phyloP scores from a whole-genome alignment of 768 basidiomycete genomes.

The Imleria badia region DNA sequence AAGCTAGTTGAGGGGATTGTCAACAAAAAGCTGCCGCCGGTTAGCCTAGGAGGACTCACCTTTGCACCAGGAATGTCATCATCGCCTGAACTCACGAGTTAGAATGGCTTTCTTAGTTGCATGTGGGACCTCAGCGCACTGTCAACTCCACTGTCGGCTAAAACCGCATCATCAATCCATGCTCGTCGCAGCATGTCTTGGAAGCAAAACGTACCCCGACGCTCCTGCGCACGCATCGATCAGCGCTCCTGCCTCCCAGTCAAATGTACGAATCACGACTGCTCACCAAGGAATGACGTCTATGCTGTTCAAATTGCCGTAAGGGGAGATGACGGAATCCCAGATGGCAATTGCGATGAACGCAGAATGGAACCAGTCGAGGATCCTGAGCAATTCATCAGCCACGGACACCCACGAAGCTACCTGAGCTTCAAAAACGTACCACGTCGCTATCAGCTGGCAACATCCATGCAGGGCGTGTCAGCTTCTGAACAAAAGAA shows the following conservation, averaged over 20 bases:
- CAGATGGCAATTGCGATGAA: constrained; percentile 23
- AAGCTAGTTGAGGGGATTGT: constrained; percentile 13
- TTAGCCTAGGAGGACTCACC: not conserved
- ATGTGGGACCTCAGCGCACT: constrained; percentile 5
- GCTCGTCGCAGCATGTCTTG: not conserved
- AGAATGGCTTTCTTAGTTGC: not conserved
- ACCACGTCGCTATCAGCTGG: constrained; percentile 26
- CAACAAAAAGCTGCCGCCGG: not conserved
- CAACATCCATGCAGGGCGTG: not conserved
- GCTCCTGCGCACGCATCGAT: constrained; percentile 16
- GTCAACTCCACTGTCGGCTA: constrained; percentile 24
- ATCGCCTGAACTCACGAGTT: constrained; percentile 14
- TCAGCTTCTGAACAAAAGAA: not conserved
- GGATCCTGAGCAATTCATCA: constrained; percentile 11
- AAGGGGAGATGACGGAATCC: constrained; percentile 22
- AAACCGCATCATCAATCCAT: not conserved
- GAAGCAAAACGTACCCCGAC: constrained; percentile 18
- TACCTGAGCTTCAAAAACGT: not conserved
- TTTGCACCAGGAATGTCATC: constrained; percentile 27
- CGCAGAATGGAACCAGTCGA: constrained; percentile 26
- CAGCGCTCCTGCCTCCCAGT: not conserved
- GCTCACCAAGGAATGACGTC: constrained; percentile 26
- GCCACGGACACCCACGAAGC: not conserved
- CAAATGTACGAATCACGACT: not conserved
- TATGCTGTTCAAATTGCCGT: constrained; percentile 11